These are phyloP conservation scores for Magnusiomyces paraingens DNA, from an alignment of 1,139 yeast genomes.

Conservation along the genomic window DNA sequence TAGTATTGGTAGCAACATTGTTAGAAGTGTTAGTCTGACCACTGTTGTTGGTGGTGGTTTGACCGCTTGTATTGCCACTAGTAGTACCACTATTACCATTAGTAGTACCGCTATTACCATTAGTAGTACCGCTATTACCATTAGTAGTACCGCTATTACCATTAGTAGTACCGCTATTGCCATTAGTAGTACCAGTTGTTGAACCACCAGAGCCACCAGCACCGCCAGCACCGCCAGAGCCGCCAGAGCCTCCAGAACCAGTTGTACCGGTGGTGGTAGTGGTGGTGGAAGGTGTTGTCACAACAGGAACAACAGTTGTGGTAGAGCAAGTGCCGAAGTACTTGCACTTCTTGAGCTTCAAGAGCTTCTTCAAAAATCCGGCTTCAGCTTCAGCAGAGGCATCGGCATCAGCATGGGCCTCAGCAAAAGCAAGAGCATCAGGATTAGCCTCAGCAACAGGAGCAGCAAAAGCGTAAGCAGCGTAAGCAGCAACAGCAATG, in stretches of 20 bases:
- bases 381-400: background rate
- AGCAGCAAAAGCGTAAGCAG: background rate
- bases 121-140: too few relatives aligned
- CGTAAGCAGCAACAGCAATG: background rate
- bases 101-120: too few relatives aligned
- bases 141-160: too few relatives aligned
- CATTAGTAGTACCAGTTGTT: background rate
- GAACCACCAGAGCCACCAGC: slow-evolving; percentile 3
- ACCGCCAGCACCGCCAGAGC: slow-evolving; percentile 1
- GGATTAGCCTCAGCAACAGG: background rate
- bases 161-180: background rate
- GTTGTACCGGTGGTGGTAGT: background rate
- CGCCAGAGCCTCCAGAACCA: background rate
- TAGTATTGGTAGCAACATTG: background rate
- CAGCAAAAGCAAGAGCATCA: background rate
- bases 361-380: background rate
- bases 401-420: background rate
- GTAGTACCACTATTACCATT: background rate
- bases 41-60: background rate
- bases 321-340: background rate
- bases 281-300: too few relatives aligned
- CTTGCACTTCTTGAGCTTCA: background rate
- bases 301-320: background rate
- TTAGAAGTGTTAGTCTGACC: background rate
- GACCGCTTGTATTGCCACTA: background rate